These are phyloP conservation scores for Epichloe sylvatica DNA, from an alignment of 2,329 filamentous ascomycete genomes.

Conservation along the genomic window DNA sequence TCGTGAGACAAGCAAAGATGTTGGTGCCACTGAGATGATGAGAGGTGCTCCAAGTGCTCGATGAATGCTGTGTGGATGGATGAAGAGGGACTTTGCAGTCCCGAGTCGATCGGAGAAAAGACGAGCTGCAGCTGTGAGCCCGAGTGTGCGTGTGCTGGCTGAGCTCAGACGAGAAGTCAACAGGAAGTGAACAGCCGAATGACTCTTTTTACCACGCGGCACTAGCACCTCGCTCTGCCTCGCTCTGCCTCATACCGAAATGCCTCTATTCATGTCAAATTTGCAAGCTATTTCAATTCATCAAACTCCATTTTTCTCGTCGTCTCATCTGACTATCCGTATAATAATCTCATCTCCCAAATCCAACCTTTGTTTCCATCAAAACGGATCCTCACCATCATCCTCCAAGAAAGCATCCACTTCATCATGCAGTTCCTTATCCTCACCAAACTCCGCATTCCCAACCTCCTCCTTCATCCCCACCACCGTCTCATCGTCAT, in stretches of 20 bases:
- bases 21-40: too few species aligned
- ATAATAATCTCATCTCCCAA: not conserved
- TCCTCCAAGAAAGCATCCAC: not conserved
- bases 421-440: not conserved
- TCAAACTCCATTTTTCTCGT: too few species aligned
- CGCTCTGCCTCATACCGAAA: not conserved
- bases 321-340: not conserved
- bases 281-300: too few species aligned
- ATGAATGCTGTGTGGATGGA: too few species aligned
- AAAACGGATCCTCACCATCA: not conserved
- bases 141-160: too few species aligned
- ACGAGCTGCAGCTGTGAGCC: too few species aligned
- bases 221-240: not conserved
- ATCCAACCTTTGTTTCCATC: not conserved
- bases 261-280: too few species aligned
- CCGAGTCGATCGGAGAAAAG: too few species aligned
- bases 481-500: conserved; percentile 7
- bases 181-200: not conserved
- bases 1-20: too few species aligned
- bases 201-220: too few species aligned
- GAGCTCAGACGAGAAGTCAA: not conserved
- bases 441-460: not conserved
- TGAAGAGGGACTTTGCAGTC: too few species aligned
- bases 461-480: conserved; percentile 12
- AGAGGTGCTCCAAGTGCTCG: too few species aligned